These are phyloP conservation scores for Taiozyma onychis DNA, from an alignment of 1,139 yeast species.

Conservation along the genomic window DNA sequence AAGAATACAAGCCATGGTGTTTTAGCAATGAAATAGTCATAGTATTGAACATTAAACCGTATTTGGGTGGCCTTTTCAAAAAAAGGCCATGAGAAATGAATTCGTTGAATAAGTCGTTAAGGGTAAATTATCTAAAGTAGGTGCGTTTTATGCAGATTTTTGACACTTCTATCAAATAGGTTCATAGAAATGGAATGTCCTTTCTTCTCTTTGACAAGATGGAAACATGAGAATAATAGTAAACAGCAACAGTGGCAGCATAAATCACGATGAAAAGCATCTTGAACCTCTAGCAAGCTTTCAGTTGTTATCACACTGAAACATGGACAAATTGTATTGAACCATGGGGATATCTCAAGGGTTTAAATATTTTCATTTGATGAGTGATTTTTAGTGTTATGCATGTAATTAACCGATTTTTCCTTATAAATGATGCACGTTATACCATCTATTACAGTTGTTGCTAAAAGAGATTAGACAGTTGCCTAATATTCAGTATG, in stretches of 20 bases:
- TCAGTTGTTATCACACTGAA: neutral
- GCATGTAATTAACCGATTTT: neutral
- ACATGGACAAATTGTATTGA: neutral
- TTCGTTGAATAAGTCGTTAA: too few species aligned
- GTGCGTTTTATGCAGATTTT: too few species aligned
- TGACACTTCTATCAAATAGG: neutral
- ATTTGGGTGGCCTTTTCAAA: too few species aligned
- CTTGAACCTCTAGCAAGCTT: neutral
- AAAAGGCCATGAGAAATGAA: too few species aligned
- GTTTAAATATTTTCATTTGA: neutral
- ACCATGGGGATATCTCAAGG: neutral
- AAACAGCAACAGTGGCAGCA: slow-evolving; percentile 11
- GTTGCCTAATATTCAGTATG: too few species aligned
- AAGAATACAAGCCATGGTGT: neutral
- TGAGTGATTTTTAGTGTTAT: neutral
- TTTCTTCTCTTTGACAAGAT: slow-evolving; percentile 18
- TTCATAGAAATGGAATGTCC: slow-evolving; percentile 19
- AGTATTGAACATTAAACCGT: neutral
- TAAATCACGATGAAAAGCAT: slow-evolving; percentile 13
- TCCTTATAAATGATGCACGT: neutral
- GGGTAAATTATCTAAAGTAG: too few species aligned
- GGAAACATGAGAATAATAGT: slow-evolving; percentile 16
- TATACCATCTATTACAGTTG: too few species aligned
- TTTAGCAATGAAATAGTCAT: neutral
- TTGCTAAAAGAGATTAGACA: too few species aligned